Percentiles rank a stretch among this genome's conserved stretches.
phyloP scores from a whole-genome alignment of 2,329 filamentous ascomycete genomes.

The Graphiopsis chlorocephala region DNA sequence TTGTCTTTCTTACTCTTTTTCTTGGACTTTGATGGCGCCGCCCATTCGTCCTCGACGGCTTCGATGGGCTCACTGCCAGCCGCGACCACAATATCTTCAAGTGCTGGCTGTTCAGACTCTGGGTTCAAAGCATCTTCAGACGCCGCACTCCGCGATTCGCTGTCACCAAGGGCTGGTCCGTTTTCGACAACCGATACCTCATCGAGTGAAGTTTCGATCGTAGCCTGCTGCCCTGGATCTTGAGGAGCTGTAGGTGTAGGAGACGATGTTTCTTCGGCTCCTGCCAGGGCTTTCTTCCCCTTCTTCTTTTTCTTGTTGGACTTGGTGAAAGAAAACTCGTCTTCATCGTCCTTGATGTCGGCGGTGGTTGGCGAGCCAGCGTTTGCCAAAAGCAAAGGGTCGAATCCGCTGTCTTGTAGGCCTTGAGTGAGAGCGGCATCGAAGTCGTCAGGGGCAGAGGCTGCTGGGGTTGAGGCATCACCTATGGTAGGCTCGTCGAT shows the following conservation, averaged over 20 bases:
- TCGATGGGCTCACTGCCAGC: conserved; percentile 10
- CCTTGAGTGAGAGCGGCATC: conserved; percentile 37
- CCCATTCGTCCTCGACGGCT: conserved; percentile 3
- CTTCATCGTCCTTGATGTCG: conserved; percentile 25
- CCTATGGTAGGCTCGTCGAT: not conserved
- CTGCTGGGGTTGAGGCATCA: conserved; percentile 3
- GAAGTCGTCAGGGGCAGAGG: conserved; percentile 28
- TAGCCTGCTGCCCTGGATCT: not conserved
- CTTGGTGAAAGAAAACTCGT: conserved; percentile 34
- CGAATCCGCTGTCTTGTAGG: conserved; percentile 33
- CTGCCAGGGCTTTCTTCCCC: conserved; percentile 18
- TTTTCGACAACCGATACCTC: not conserved
- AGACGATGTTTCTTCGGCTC: not conserved
- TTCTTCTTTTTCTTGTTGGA: conserved; percentile 49
- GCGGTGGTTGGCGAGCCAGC: conserved; percentile 34
- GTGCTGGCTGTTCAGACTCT: not conserved
- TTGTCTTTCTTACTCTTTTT: conserved; percentile 29
- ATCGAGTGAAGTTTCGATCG: not conserved
- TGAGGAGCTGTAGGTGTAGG: not conserved
- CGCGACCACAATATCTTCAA: not conserved
- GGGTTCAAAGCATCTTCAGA: not conserved
- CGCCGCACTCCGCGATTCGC: not conserved
- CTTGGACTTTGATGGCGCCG: conserved; percentile 19
- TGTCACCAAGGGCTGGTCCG: not conserved
- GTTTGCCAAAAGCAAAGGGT: conserved; percentile 37